Evolutionary conservation across 495 filamentous ascomycete species (phyloP).

Genomic region (Annulohypoxylon nitens): DNA sequence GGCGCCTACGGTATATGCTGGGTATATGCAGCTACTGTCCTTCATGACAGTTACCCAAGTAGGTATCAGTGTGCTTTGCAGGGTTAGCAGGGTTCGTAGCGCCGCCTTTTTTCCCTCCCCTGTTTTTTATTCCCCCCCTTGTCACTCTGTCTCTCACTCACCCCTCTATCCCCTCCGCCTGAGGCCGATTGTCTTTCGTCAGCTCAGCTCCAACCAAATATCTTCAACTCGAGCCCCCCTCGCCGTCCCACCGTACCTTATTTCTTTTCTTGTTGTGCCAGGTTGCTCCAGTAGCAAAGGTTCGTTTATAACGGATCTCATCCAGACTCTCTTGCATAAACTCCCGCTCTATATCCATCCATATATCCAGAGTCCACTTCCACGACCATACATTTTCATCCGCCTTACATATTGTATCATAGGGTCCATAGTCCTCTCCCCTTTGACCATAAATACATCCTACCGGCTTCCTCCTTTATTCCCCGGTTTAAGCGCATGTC

Average conservation of each 20-base stretch:
- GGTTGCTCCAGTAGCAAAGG: slow-evolving; percentile 50
- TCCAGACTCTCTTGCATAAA: slow-evolving; percentile 43
- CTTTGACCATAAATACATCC: slow-evolving; percentile 36
- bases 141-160: slow-evolving; percentile 3
- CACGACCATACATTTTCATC: slow-evolving; percentile 36
- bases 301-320: slow-evolving; percentile 51
- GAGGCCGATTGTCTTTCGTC: slow-evolving; percentile 47
- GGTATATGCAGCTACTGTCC: slow-evolving; percentile 27
- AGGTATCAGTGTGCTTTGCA: slow-evolving; percentile 35
- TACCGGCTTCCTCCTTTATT: slow-evolving; percentile 41
- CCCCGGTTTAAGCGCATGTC: slow-evolving; percentile 47
- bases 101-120: not conserved
- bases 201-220: slow-evolving; percentile 49
- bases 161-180: slow-evolving; percentile 27
- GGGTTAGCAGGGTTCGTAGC: slow-evolving; percentile 44
- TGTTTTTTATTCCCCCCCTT: slow-evolving; percentile 7
- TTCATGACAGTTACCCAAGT: slow-evolving; percentile 40
- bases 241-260: slow-evolving; percentile 44
- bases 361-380: slow-evolving; percentile 29
- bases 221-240: slow-evolving; percentile 37
- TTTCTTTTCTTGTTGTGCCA: slow-evolving; percentile 51
- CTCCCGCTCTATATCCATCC: slow-evolving; percentile 37
- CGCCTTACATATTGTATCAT: slow-evolving; percentile 44
- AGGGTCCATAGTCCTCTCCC: slow-evolving; percentile 34
- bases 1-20: slow-evolving; percentile 16